Evolutionary conservation across 1,139 yeast species (phyloP).

Genomic region (Geotrichum siamense): DNA sequence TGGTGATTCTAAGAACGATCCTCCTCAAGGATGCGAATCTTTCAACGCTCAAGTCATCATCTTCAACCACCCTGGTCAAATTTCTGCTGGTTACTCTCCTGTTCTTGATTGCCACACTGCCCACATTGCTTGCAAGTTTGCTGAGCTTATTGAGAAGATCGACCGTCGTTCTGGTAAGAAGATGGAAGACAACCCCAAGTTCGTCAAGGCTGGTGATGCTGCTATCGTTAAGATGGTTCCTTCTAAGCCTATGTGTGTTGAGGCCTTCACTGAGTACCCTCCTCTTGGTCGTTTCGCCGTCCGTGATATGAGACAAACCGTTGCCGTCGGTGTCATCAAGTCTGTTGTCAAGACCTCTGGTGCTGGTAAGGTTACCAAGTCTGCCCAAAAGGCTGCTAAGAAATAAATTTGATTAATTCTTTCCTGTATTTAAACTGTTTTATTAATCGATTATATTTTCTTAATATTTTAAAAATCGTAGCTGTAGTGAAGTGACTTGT

Average conservation of each 20-base stretch:
- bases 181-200: conserved; percentile 75
- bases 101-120: conserved; percentile 94
- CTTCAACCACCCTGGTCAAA: conserved; percentile 92
- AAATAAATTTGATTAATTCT: conserved; percentile 50
- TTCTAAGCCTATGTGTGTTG: conserved; percentile 96
- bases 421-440: neutral
- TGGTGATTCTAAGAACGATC: conserved; percentile 94
- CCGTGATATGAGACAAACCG: conserved; percentile 97
- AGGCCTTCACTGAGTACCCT: conserved; percentile 95
- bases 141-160: conserved; percentile 75
- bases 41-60: conserved; percentile 87
- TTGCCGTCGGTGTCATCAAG: conserved; percentile 99
- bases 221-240: conserved; percentile 88
- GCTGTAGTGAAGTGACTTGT: too few relatives aligned
- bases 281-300: conserved; percentile 99
- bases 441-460: conserved; percentile 6
- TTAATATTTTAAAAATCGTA: too few relatives aligned
- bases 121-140: conserved; percentile 90
- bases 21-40: conserved; percentile 75
- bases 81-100: conserved; percentile 89
- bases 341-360: conserved; percentile 91
- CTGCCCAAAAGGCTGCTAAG: conserved; percentile 98
- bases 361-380: conserved; percentile 99
- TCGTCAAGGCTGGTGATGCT: conserved; percentile 90
- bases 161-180: conserved; percentile 93